Evolutionary conservation across 768 basidiomycete genomes (phyloP), one percentile per base, ranked within the genome.

Genomic region (Daedalea quercina): DNA sequence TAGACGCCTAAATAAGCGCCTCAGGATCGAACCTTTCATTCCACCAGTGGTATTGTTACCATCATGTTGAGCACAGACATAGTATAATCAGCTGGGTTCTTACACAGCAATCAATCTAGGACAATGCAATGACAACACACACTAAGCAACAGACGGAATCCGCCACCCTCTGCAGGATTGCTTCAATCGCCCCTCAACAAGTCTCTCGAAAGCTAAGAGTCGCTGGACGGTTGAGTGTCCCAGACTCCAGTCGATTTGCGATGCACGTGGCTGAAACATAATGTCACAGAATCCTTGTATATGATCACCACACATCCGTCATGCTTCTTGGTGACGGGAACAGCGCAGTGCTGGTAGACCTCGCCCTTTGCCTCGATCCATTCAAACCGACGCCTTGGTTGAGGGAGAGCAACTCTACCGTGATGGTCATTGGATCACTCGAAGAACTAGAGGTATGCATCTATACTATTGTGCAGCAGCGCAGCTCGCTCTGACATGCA

Each of bases 381-480:
- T 55, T 43, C 40, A 43, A 44, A 35, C 41, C 56, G 1, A 44
- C 54, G 19, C 59, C 61, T 28, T 87, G 85, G 85, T 70, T 76
- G 23, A 67, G 72, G 40, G 81, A 87, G 58, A 72, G 69, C 22
- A 71, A 80, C 55, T 65, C 70, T 56, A 71, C 71, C 34, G 67
- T 84, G 34, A 77, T 79, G 69, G 75, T 74, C 20, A 65, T 85
- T 40, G 85, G 85, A 34, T 73, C 81, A 62, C 65, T 87, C 47
- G 85, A 87, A 60, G 63, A 60, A 28, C 63, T 67, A 54, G 60
- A 68, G 57, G 80, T 82, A 63, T 53, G 73, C 70, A 50, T 43
- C 31, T 35, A 57, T 45, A 46, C 12, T n/a, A n/a, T n/a, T n/a
- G n/a, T n/a, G n/a, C n/a, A n/a, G n/a, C n/a, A n/a, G n/a, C n/a